A percentile compares a stretch with the other conserved stretches of the same genome.
These are phyloP conservation scores for Oenanthe javanica DNA, from an alignment of 140 eudicot species.

Conservation along the genomic window DNA sequence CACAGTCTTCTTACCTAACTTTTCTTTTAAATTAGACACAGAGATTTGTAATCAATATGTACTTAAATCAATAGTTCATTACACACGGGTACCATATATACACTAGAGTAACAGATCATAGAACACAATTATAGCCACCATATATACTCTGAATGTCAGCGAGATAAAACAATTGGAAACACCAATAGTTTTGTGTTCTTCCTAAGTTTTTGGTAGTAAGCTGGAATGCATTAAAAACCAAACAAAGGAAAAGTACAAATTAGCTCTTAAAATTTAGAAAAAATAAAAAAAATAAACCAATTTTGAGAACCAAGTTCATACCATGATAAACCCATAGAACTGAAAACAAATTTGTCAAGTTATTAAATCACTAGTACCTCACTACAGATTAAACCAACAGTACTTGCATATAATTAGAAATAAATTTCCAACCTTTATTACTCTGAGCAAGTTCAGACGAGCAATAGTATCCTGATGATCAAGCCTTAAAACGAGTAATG, in stretches of 20 bases:
- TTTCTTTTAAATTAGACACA: background rate
- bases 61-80: background rate
- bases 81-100: background rate
- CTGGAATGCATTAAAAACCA: background rate
- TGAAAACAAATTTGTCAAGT: background rate
- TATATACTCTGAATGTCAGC: background rate
- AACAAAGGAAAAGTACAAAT: background rate
- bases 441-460: constrained; percentile 77
- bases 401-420: background rate
- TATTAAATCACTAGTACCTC: background rate
- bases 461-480: constrained; percentile 94
- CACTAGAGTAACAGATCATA: background rate
- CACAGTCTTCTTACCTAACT: background rate
- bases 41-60: background rate
- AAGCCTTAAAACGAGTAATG: constrained; percentile 74
- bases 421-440: constrained; percentile 56
- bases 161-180: background rate
- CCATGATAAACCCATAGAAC: background rate
- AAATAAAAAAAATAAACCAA: background rate
- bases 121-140: background rate
- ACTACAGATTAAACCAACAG: background rate
- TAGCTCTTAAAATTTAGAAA: background rate
- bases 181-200: background rate
- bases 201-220: background rate
- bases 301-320: background rate